Conservation (phyloP, 305 asterid genomes). For the Petunia hybrid region DNA sequence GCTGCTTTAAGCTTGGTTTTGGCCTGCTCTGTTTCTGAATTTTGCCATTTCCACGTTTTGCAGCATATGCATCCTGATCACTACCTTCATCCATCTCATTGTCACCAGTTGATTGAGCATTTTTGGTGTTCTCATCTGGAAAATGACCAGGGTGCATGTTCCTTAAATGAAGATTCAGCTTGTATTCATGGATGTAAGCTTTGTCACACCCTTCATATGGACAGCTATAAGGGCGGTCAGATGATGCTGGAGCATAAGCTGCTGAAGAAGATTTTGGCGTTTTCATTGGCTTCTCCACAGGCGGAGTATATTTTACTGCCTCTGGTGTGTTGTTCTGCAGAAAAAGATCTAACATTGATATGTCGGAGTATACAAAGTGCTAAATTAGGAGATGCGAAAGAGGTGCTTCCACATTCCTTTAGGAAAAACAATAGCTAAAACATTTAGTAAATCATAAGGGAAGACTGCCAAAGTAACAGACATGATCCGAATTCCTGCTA, state of each 20-base stretch:
- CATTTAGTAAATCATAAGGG: slow-evolving; percentile 2
- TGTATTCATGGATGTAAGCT: slow-evolving; percentile 99
- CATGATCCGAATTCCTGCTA: slow-evolving; percentile 4
- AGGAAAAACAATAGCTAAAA: neutral
- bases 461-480: neutral
- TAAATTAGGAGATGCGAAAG: slow-evolving; percentile 19
- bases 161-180: slow-evolving; percentile 89
- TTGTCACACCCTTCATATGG: slow-evolving; percentile 96
- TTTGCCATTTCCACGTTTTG: slow-evolving; percentile 63
- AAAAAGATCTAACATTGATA: slow-evolving; percentile 31
- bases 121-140: slow-evolving; percentile 76
- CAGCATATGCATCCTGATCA: slow-evolving; percentile 68
- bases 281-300: slow-evolving; percentile 75
- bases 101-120: slow-evolving; percentile 49
- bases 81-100: slow-evolving; percentile 86
- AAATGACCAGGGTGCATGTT: slow-evolving; percentile 96
- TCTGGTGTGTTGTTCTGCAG: slow-evolving; percentile 57
- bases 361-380: slow-evolving; percentile 19
- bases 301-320: slow-evolving; percentile 58
- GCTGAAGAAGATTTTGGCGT: slow-evolving; percentile 62
- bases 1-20: slow-evolving; percentile 74
- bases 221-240: slow-evolving; percentile 89
- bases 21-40: slow-evolving; percentile 69
- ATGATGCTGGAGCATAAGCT: slow-evolving; percentile 65
- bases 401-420: neutral